Evolutionary conservation across 2,329 filamentous ascomycete species (phyloP).

Genomic region (Xylaria sp.): DNA sequence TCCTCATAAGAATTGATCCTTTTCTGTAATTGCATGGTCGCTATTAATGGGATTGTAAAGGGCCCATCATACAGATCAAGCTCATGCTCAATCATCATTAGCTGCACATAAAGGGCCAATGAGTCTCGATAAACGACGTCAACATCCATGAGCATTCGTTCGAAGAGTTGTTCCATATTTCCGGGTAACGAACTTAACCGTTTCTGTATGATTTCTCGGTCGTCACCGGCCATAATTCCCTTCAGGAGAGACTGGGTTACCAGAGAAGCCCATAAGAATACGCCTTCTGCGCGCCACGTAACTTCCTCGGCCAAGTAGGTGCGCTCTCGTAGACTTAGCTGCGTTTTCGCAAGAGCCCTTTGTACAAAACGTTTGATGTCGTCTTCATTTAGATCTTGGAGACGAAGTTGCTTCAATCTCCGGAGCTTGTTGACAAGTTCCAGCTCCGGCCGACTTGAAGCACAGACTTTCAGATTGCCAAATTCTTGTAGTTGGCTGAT

Average conservation of each 20-base stretch:
- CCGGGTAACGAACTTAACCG: not conserved
- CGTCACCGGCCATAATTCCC: not conserved
- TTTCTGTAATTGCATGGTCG: not conserved
- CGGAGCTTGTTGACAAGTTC: not conserved
- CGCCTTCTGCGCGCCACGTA: not conserved
- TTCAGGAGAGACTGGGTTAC: not conserved
- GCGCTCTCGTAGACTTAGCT: not conserved
- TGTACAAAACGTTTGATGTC: not conserved
- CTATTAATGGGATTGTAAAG: not conserved
- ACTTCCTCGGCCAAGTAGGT: not conserved
- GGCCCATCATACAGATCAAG: not conserved
- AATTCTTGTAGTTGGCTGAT: not conserved
- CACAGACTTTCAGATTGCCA: not conserved
- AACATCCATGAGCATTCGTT: not conserved
- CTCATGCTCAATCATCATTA: not conserved
- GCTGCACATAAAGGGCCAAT: not conserved
- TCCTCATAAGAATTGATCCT: constrained; percentile 18
- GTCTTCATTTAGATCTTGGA: not conserved
- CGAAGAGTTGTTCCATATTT: not conserved
- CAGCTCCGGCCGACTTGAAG: not conserved
- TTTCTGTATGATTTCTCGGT: not conserved
- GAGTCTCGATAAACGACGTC: not conserved
- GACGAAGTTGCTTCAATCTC: not conserved
- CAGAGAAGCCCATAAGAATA: constrained; percentile 2
- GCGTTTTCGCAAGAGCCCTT: not conserved